Percentiles rank a stretch among this genome's conserved stretches.
Conservation (phyloP, 495 filamentous ascomycete species). For the Penicillium ucsense region DNA sequence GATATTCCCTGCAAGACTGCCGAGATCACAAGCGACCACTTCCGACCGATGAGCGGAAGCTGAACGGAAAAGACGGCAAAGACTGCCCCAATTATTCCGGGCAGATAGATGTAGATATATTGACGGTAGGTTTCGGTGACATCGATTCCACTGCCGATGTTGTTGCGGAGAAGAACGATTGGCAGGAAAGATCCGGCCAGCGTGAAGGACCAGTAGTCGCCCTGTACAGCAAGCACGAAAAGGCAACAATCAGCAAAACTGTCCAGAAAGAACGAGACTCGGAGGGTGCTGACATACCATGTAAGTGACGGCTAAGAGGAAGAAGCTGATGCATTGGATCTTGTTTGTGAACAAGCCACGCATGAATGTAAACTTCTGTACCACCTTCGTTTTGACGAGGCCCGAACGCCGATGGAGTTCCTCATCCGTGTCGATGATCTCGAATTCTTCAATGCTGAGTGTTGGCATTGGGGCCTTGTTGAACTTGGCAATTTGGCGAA, state of each 20-base stretch:
- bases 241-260: too few relatives aligned
- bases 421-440: background rate
- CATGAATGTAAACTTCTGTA: conserved; percentile 1
- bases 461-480: too few relatives aligned
- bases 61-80: conserved; percentile 25
- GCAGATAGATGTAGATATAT: conserved; percentile 37
- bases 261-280: too few relatives aligned
- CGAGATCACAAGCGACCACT: conserved; percentile 21
- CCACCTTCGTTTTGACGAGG: background rate
- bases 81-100: conserved; percentile 32
- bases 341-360: conserved; percentile 1
- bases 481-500: too few relatives aligned
- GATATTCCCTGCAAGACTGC: conserved; percentile 7
- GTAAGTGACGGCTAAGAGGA: conserved; percentile 6
- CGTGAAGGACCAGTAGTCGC: conserved; percentile 13
- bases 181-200: conserved; percentile 29
- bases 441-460: conserved; percentile 4
- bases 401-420: background rate
- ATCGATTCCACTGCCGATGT: conserved; percentile 12
- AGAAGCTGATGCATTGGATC: conserved; percentile 1
- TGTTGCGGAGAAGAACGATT: conserved; percentile 27
- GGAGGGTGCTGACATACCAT: background rate
- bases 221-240: background rate
- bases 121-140: conserved; percentile 27
- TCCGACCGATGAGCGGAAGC: conserved; percentile 25